Evolutionary conservation across 2,329 filamentous ascomycete genomes (phyloP), one percentile per base, ranked within the genome.

Genomic region (Colletotrichum sp.): DNA sequence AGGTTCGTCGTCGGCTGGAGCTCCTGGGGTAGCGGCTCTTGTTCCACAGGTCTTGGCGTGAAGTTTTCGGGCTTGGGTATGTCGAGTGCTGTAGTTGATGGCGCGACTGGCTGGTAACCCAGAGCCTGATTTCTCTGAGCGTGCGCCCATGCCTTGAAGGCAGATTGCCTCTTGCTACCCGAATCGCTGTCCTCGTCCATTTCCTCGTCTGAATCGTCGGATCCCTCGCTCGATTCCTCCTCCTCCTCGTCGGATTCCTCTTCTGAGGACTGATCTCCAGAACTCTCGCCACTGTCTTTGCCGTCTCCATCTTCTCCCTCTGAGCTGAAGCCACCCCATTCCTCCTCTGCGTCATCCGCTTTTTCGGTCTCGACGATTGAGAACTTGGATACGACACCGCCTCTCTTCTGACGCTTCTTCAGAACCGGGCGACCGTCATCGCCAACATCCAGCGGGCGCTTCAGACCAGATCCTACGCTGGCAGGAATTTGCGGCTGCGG

Each of bases 101-200:
- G 84, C 15, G 88, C 85, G 49, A 85, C 84, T 4, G 90, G 87
- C 73, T 89, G 79, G 79, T 90, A 93, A 0, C 96, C 96, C 36
- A 98, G 88, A 6, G 95, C 94, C 80, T 96, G 91, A 80, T 98
- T 98, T 73, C 96, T 91, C 84, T 97, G 94, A 80, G 95, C 92
- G 34, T 93, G 92, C 25, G 97, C 97, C 97, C 97, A 99, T 4
- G 94, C 91, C 84, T 99, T 99, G 89, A 99, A 99, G 1, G 95
- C 95, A 3, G 91, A 92, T 57, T 86, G 87, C 72, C 86, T 84
- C 80, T 83, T 86, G 25, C 15, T 63, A 78, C 78, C 69, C 8
- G 85, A 83, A 0, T 81, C 81, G 7, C 80, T 81, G 2, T 80
- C 82, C 1, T 82, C 82, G 3, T 82, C 83, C 83, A 2, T 82